Percentiles rank a stretch among this genome's conserved stretches.
Conservation (phyloP, 495 filamentous ascomycete genomes). For the Penicillium waksmanii region DNA sequence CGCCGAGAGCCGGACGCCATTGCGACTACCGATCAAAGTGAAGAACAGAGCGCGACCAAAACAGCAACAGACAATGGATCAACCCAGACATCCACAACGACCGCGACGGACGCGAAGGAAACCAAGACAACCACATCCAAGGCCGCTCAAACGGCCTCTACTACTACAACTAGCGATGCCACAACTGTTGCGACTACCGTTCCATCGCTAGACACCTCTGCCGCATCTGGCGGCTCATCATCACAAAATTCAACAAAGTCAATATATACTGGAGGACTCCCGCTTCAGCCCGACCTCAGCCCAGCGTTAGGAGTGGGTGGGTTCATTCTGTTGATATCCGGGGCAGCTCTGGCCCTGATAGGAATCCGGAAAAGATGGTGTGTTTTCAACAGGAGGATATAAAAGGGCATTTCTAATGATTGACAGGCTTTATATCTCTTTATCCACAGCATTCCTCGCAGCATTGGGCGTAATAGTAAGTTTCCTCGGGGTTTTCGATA, state of each 20-base stretch:
- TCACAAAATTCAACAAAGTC: constrained; percentile 25
- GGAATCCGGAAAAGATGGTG: constrained; percentile 84
- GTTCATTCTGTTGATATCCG: constrained; percentile 71
- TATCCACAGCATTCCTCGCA: constrained; percentile 75
- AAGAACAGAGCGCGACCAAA: constrained; percentile 12
- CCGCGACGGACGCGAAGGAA: constrained; percentile 21
- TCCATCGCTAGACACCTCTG: constrained; percentile 25
- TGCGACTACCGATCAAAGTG: constrained; percentile 12
- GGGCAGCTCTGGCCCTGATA: constrained; percentile 69
- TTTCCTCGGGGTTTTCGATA: not conserved
- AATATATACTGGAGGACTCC: constrained; percentile 51
- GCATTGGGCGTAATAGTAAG: constrained; percentile 72
- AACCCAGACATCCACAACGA: constrained; percentile 13
- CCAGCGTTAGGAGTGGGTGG: constrained; percentile 81
- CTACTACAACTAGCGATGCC: constrained; percentile 20
- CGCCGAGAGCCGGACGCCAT: constrained; percentile 11
- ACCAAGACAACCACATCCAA: constrained; percentile 15
- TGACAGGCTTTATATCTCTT: constrained; percentile 70
- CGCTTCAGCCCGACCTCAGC: constrained; percentile 73
- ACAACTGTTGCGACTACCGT: constrained; percentile 22
- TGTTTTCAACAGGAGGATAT: not conserved
- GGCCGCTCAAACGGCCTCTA: constrained; percentile 19
- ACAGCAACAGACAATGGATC: constrained; percentile 19
- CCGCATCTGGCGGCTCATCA: constrained; percentile 4
- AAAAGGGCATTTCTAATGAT: constrained; percentile 9